Evolutionary conservation across 352 stramenopile species (phyloP), one percentile per base, ranked within the genome.

Genomic region (Aphanomyces astaci): DNA sequence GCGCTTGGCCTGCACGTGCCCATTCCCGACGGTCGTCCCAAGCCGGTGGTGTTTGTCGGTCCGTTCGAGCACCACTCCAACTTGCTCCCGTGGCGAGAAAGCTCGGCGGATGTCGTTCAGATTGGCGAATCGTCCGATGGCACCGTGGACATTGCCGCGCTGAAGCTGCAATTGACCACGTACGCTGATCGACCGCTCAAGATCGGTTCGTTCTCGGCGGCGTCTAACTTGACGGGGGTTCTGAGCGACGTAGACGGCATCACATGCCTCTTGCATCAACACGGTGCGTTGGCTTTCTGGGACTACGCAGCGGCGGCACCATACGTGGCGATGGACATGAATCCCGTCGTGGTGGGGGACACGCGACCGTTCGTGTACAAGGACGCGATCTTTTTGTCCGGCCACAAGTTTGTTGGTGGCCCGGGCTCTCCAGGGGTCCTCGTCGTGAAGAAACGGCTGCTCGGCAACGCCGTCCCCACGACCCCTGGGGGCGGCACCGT

Each of bases 11-110:
- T 64, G 40, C 43, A 65, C 30, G 31, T 67, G 17, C 66, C 66
- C 39, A 10, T 31, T 5, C 13, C 7, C 17, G 31, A 31, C n/a
- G 33, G n/a, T 10, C 30, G 15, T 4, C 30, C 54, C 11, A 45
- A 45, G 15, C 83, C 93, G 0, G 84, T 98, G 7, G 89, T 98
- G 59, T 92, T 98, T 54, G 89, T 92, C 17, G 84, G 92, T 45
- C 96, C 96, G 4, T 98, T 97, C 64, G 96, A 98, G 74, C 96
- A 99, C 76, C 97, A 99, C 75, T 98, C 92, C 32, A 99, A 99
- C 78, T 71, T 99, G 15, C 75, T 99, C 10, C 96, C 96, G 3
- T 99, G 96, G 96, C 75, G 96, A 51, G 96, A 99, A 79, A 94
- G 81, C 60, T 79, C 66, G 10, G 85, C 83, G 1, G 82, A 96